phyloP scores from a whole-genome alignment of 371 early-diverging fungal genomes.

The Saksenaea vasiformis region DNA sequence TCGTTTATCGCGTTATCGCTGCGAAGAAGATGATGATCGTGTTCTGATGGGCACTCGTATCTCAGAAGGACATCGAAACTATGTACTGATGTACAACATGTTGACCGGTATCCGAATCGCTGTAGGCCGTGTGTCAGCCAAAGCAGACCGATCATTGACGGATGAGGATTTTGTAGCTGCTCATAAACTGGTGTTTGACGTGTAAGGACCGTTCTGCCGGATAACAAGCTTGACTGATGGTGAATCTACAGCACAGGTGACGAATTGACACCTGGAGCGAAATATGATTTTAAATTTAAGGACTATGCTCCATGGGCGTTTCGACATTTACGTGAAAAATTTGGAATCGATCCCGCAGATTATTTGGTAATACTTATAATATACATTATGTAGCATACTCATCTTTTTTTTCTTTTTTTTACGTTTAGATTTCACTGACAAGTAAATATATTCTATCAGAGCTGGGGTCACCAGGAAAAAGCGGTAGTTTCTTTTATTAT shows the following conservation, averaged over 20 bases:
- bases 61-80: conserved; percentile 62
- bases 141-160: conserved; percentile 66
- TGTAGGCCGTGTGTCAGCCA: conserved; percentile 77
- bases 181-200: conserved; percentile 91
- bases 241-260: conserved; percentile 67
- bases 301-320: conserved; percentile 97
- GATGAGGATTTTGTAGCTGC: conserved; percentile 79
- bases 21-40: conserved; percentile 42
- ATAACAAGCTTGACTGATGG: neutral
- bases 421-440: conserved; percentile 73
- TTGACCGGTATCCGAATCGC: conserved; percentile 84
- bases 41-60: conserved; percentile 62
- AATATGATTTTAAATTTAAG: conserved; percentile 96
- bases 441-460: conserved; percentile 92
- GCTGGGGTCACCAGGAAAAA: conserved; percentile 87
- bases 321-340: conserved; percentile 78
- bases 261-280: conserved; percentile 86
- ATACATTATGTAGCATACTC: neutral
- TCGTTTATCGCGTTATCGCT: conserved; percentile 26
- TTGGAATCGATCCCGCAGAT: conserved; percentile 86
- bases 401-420: neutral
- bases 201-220: conserved; percentile 44
- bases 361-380: conserved; percentile 66
- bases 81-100: conserved; percentile 95
- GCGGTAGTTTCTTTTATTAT: conserved; percentile 91